Evolutionary conservation across 768 basidiomycete species (phyloP).

Genomic region (Mycena chlorophos): DNA sequence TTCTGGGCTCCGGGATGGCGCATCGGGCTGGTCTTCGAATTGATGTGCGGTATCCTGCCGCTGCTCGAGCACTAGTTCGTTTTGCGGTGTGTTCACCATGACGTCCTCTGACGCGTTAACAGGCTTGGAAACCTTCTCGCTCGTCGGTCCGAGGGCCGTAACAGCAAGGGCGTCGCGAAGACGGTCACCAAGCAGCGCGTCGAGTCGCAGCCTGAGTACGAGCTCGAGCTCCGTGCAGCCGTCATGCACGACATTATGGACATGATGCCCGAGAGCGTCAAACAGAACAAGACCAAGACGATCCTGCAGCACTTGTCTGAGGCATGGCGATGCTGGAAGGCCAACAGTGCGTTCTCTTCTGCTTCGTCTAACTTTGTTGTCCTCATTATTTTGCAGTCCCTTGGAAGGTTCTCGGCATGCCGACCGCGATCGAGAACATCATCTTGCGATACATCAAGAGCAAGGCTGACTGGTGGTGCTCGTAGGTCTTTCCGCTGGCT

Average conservation of each 20-base stretch:
- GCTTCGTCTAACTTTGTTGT: conserved; percentile 64
- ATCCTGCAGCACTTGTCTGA: conserved; percentile 97
- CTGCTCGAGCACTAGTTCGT: conserved; percentile 89
- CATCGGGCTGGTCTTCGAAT: conserved; percentile 99
- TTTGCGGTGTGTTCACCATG: neutral
- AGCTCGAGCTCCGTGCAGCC: conserved; percentile 93
- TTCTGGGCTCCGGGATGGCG: conserved; percentile 99
- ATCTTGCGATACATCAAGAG: conserved; percentile 98
- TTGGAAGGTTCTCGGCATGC: conserved; percentile 99
- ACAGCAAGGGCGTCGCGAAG: conserved; percentile 94
- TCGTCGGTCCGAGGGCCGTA: conserved; percentile 97
- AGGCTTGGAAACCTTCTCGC: conserved; percentile 95
- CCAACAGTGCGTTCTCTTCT: conserved; percentile 61
- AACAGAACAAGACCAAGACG: conserved; percentile 99
- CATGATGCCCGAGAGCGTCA: conserved; percentile 99
- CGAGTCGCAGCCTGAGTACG: conserved; percentile 98
- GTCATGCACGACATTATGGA: conserved; percentile 99
- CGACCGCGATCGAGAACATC: conserved; percentile 98
- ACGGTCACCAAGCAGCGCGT: conserved; percentile 99
- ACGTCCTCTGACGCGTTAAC: neutral
- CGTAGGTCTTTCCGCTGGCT: conserved; percentile 58
- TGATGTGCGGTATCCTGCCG: conserved; percentile 98
- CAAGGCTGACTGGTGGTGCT: conserved; percentile 99
- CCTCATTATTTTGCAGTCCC: conserved; percentile 86
- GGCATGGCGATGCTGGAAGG: conserved; percentile 98